Base-by-base conservation (phyloP, 1,284 basidiomycete species). In the Tylopilus sp. region DNA sequence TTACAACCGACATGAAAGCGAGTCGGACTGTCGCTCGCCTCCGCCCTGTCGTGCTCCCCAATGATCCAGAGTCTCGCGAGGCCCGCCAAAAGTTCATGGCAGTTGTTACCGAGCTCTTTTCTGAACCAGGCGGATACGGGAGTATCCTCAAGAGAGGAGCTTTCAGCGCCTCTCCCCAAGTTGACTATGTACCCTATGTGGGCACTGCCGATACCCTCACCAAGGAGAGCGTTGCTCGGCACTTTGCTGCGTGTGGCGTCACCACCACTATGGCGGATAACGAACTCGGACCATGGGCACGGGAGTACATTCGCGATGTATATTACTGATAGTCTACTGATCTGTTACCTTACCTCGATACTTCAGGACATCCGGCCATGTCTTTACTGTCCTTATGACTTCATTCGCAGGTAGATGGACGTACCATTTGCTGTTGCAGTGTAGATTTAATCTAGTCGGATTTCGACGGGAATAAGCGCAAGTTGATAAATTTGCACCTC, bases 251-350 rank as follows among this genome's bases (percentile, higher is more conserved):
- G 1, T 71, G 68, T 50, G 74, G 72, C 9, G 52, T 74, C 26
- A 69, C 68, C 3, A 61, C 66, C 12, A 54, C 60, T 10, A 53
- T 65, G 35, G 72, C 71, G 4, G 63, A 63, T 9, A 56, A 58
- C 23, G 72, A 75, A 45, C 61, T 74, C 29, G 69, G 68, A 36
- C 72, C 70, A 19, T 74, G 73, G 74, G 72, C 72, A 19, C 61
- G 59, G 38, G 68, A 70, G 52, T 70, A 66, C 44, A 49, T 58
- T 37, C 60, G 63, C 18, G 58, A 68, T 52, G 59, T 57, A 51
- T 61, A 55, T 48, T 59, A 55, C 53, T 66, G 52, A 65, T 43
- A 4, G 11, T 29, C 28, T 43, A 44, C 36, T 41, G 1, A 28
- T 23, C 44, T 23, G 8, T 40, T 49, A 59, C 35, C 11, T 41